Evolutionary conservation across 768 basidiomycete species (phyloP).

Genomic region (Exsudoporus frostii): DNA sequence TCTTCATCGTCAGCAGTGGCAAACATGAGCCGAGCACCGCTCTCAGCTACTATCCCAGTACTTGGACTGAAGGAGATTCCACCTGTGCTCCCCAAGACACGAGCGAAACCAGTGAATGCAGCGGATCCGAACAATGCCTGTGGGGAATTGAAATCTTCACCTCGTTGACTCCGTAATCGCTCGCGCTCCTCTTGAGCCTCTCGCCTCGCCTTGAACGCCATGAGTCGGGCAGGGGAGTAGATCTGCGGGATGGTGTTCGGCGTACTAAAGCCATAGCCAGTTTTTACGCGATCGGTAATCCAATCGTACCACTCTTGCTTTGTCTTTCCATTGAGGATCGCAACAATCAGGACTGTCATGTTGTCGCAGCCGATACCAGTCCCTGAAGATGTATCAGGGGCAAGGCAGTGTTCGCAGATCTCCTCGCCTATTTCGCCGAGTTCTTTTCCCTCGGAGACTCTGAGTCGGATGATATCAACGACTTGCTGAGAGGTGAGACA

Average conservation of each 20-base stretch:
- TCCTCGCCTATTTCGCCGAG: constrained; percentile 83
- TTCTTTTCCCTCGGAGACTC: constrained; percentile 74
- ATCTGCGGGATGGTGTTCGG: constrained; percentile 74
- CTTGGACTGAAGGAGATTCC: constrained; percentile 67
- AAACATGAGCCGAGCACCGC: constrained; percentile 55
- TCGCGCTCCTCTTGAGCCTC: constrained; percentile 55
- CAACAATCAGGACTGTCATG: constrained; percentile 95
- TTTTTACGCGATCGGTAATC: constrained; percentile 80
- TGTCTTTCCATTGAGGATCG: constrained; percentile 81
- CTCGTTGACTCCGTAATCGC: constrained; percentile 35
- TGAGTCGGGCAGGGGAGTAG: constrained; percentile 61
- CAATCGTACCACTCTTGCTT: constrained; percentile 91
- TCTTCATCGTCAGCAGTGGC: constrained; percentile 57
- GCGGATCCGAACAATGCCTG: constrained; percentile 33
- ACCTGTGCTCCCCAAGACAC: constrained; percentile 52
- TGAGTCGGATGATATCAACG: constrained; percentile 81
- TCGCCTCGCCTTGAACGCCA: constrained; percentile 58
- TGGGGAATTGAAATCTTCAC: constrained; percentile 28
- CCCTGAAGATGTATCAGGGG: constrained; percentile 87
- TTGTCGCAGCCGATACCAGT: constrained; percentile 98
- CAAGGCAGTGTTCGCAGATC: constrained; percentile 90
- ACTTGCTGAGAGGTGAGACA: constrained; percentile 92
- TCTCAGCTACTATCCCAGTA: constrained; percentile 47
- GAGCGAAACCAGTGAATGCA: constrained; percentile 48
- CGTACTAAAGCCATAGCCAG: constrained; percentile 71